Base-by-base conservation (phyloP, 1,139 yeast genomes). In the Torulaspora globosa region DNA sequence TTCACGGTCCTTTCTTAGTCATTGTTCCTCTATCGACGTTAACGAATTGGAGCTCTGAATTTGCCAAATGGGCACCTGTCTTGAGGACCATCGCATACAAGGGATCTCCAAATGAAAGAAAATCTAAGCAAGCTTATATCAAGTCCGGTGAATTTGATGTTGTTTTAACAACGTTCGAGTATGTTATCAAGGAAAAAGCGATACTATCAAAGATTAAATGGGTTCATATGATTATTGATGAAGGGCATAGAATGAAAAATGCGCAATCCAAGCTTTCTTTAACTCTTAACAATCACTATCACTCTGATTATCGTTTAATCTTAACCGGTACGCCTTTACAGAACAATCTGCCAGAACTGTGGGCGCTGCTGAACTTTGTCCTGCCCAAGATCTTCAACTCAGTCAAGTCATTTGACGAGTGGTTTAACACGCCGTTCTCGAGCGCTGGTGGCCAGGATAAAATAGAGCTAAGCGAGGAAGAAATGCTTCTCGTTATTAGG, bases 271-370 rank as follows among this genome's bases (percentile, higher is more conserved):
- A 84, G 60, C 70, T 85, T 47, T 83, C 90, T 0, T 75, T 73
- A 48, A 82, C 92, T 1, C 75, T 86, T 59, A 82, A 84, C n/a
- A 80, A 79, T 39, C 77, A 73, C 56, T 84, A 85, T 57, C 86
- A 79, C 55, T 79, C 88, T 36, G 84, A 82, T 58, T 80, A 85
- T 63, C 75, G 95, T 67, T 74, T 85, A 57, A 84, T 86, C 67
- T 75, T 86, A 59, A 86, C 95, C 0, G 95, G 95, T 70, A 86
- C 95, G 7, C 95, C 95, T 9, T 74, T 86, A 56, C 95, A 86
- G 60, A 86, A 86, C 58, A 85, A 84, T 56, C 72, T 86, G 55
- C 94, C 95, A 0, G 95, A 86, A 66, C 73, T 86, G 52, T 84
- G 94, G 94, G 90, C 94, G 1, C 71, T 84, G 52, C 72, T 84